These are phyloP conservation scores for Canna indica DNA, from an alignment of 176 grass and related monocot species.

Conservation along the genomic window DNA sequence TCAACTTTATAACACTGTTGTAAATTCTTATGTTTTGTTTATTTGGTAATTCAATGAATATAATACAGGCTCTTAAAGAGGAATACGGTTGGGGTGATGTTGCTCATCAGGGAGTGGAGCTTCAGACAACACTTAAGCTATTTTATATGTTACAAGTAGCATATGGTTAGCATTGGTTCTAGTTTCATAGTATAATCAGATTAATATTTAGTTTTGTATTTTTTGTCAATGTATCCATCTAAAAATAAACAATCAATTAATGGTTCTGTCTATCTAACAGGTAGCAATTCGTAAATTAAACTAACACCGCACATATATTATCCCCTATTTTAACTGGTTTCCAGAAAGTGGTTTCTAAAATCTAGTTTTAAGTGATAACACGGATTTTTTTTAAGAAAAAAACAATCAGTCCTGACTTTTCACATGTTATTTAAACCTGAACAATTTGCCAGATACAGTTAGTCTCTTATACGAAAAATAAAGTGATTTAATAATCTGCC, in stretches of 20 bases:
- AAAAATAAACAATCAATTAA: neutral
- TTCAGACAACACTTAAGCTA: slow-evolving; percentile 59
- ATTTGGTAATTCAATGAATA: slow-evolving; percentile 18
- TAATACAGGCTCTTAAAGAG: slow-evolving; percentile 50
- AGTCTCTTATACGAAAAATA: too few species aligned
- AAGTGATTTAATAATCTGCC: neutral
- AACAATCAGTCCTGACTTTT: neutral
- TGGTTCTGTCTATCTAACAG: neutral
- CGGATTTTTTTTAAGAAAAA: neutral
- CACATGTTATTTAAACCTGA: neutral
- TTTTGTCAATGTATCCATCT: neutral
- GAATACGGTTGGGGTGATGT: slow-evolving; percentile 55
- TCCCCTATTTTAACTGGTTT: neutral
- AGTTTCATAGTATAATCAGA: slow-evolving; percentile 4
- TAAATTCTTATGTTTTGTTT: neutral
- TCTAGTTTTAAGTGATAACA: neutral
- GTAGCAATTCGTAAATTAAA: neutral
- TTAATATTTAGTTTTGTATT: neutral
- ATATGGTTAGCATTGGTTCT: slow-evolving; percentile 37
- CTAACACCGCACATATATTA: neutral
- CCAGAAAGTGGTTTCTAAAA: neutral
- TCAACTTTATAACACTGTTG: neutral
- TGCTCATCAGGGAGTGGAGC: slow-evolving; percentile 53
- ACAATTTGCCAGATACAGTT: neutral
- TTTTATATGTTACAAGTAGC: slow-evolving; percentile 53